Percentiles rank a stretch among this genome's conserved stretches.
Conservation (phyloP, 2,329 filamentous ascomycete genomes). For the Colletotrichum phormii region DNA sequence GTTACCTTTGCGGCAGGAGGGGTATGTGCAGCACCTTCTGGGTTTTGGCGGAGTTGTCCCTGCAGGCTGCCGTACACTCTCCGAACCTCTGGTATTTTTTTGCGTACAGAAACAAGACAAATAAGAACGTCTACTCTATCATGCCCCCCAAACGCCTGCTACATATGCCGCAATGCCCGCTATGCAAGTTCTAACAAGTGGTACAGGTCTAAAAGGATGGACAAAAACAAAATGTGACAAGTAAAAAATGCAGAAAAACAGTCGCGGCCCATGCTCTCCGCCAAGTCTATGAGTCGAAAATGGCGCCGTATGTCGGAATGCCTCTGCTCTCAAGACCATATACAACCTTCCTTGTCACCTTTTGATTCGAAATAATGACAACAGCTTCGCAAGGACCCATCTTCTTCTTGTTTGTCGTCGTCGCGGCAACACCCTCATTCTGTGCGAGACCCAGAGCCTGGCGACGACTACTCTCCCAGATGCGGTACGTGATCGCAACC, state of each 20-base stretch:
- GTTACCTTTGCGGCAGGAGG: too few relatives aligned
- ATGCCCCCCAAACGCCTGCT: neutral
- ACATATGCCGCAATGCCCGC: neutral
- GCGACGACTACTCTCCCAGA: conserved; percentile 40
- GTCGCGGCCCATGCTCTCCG: neutral
- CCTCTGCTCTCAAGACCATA: conserved; percentile 75
- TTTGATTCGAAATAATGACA: conserved; percentile 78
- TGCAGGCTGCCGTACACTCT: too few relatives aligned
- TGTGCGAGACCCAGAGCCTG: conserved; percentile 22
- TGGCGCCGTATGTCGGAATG: conserved; percentile 76
- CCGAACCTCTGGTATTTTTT: neutral
- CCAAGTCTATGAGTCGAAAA: conserved; percentile 69
- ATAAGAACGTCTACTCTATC: neutral
- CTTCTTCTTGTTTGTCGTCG: conserved; percentile 20
- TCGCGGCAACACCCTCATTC: neutral
- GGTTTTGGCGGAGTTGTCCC: too few relatives aligned
- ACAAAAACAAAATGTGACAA: neutral
- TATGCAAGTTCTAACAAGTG: neutral
- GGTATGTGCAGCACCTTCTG: too few relatives aligned
- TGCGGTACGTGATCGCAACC: conserved; percentile 44
- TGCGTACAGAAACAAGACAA: neutral
- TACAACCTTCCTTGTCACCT: conserved; percentile 75
- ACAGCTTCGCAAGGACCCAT: conserved; percentile 73
- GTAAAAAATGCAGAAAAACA: neutral
- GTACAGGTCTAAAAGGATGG: neutral